Conservation (phyloP, 495 filamentous ascomycete genomes). For the Daldinia loculata region DNA sequence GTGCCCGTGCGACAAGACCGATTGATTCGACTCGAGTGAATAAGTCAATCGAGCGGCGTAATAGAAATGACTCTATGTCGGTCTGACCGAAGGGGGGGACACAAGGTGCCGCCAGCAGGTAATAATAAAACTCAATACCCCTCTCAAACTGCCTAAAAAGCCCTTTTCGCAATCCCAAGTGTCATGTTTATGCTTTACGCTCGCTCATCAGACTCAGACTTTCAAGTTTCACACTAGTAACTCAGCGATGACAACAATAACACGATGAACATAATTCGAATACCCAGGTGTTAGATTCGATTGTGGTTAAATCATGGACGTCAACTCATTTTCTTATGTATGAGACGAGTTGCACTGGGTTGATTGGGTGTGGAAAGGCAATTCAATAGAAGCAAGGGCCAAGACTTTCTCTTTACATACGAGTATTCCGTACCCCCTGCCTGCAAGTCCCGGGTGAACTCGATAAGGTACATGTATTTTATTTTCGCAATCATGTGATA, state of each 20-base stretch:
- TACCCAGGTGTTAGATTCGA: background rate
- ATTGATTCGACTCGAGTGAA: constrained; percentile 17
- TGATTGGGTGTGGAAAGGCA: constrained; percentile 8
- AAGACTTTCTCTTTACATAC: constrained; percentile 12
- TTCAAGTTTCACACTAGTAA: constrained; percentile 20
- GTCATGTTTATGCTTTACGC: constrained; percentile 1
- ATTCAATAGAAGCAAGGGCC: constrained; percentile 22
- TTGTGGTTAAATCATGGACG: constrained; percentile 11
- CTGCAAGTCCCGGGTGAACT: constrained; percentile 9
- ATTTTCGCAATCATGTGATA: constrained; percentile 28
- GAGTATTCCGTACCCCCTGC: constrained; percentile 1
- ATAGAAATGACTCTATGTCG: background rate
- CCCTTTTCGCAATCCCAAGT: constrained; percentile 2
- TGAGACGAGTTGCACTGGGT: constrained; percentile 4
- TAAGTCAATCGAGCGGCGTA: background rate
- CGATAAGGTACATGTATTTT: background rate
- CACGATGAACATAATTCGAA: background rate
- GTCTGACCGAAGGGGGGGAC: constrained; percentile 23
- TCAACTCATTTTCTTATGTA: background rate
- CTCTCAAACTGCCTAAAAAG: constrained; percentile 39
- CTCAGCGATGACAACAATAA: constrained; percentile 7
- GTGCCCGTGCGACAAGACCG: constrained; percentile 33
- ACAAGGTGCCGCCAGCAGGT: constrained; percentile 24
- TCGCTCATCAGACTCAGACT: background rate
- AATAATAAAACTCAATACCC: constrained; percentile 40